Conservation (phyloP, 2,329 filamentous ascomycete species). For the Stemphylium beticola region DNA sequence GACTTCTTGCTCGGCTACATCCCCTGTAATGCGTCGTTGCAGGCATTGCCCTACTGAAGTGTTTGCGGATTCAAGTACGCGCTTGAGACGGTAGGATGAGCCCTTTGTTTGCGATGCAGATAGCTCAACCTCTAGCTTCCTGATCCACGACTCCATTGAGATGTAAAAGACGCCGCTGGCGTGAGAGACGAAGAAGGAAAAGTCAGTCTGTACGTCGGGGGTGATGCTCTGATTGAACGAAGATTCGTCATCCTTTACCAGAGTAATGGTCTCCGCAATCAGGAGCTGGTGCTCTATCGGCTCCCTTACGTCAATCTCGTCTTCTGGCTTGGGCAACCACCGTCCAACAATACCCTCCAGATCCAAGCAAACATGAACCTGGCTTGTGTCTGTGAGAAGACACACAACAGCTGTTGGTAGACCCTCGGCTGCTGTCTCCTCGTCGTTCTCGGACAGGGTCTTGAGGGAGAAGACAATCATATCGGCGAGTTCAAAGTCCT, state of each 20-base stretch:
- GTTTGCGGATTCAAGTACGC: slow-evolving; percentile 60
- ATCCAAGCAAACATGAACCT: slow-evolving; percentile 66
- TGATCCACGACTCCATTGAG: slow-evolving; percentile 63
- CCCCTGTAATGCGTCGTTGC: slow-evolving; percentile 33
- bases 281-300: slow-evolving; percentile 37
- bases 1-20: slow-evolving; percentile 38
- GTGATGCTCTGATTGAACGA: slow-evolving; percentile 62
- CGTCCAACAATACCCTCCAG: slow-evolving; percentile 67
- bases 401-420: slow-evolving; percentile 65
- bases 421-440: slow-evolving; percentile 53
- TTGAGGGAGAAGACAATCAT: slow-evolving; percentile 62
- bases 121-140: slow-evolving; percentile 63
- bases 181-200: slow-evolving; percentile 65
- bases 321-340: slow-evolving; percentile 61
- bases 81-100: slow-evolving; percentile 61
- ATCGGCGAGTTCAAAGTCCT: slow-evolving; percentile 65
- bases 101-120: slow-evolving; percentile 58
- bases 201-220: slow-evolving; percentile 60
- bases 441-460: slow-evolving; percentile 59
- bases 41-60: slow-evolving; percentile 59
- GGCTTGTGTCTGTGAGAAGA: slow-evolving; percentile 61
- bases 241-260: slow-evolving; percentile 27
- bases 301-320: slow-evolving; percentile 26
- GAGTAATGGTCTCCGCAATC: slow-evolving; percentile 52
- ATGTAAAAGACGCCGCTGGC: slow-evolving; percentile 61